Evolutionary conservation across 2,329 filamentous ascomycete genomes (phyloP).

Genomic region (Penicillium brevicompactum): DNA sequence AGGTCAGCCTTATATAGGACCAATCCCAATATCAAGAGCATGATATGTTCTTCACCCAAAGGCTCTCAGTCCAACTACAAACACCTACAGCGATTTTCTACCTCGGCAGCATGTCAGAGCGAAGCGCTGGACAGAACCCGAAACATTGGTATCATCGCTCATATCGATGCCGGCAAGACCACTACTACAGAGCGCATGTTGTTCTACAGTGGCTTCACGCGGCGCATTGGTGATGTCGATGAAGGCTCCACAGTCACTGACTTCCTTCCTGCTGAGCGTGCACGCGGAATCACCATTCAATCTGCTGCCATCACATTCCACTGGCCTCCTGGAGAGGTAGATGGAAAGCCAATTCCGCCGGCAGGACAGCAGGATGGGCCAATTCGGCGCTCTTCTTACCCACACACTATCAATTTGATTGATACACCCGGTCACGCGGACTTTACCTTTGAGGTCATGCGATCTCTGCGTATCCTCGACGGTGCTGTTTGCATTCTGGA

Average conservation of each 20-base stretch:
- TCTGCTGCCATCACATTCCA: conserved; percentile 94
- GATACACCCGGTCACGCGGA: conserved; percentile 97
- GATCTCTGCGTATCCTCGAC: conserved; percentile 84
- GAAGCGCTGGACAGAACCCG: conserved; percentile 65
- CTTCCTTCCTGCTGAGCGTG: conserved; percentile 88
- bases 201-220: conserved; percentile 88
- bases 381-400: conserved; percentile 53
- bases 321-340: conserved; percentile 67
- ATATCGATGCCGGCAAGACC: conserved; percentile 98
- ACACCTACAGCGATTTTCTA: conserved; percentile 31
- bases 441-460: conserved; percentile 93
- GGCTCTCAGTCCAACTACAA: conserved; percentile 3
- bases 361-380: conserved; percentile 38
- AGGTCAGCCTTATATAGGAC: conserved; percentile 19
- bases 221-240: conserved; percentile 90
- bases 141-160: conserved; percentile 98
- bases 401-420: conserved; percentile 84
- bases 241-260: conserved; percentile 97
- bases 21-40: conserved; percentile 9
- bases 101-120: conserved; percentile 23
- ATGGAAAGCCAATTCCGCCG: conserved; percentile 19
- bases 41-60: conserved; percentile 4
- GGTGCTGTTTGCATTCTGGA: conserved; percentile 92
- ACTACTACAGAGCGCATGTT: conserved; percentile 99
- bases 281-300: conserved; percentile 94